Evolutionary conservation across 1,139 yeast species (phyloP).

Genomic region (Yamadazyma membranifaciens): DNA sequence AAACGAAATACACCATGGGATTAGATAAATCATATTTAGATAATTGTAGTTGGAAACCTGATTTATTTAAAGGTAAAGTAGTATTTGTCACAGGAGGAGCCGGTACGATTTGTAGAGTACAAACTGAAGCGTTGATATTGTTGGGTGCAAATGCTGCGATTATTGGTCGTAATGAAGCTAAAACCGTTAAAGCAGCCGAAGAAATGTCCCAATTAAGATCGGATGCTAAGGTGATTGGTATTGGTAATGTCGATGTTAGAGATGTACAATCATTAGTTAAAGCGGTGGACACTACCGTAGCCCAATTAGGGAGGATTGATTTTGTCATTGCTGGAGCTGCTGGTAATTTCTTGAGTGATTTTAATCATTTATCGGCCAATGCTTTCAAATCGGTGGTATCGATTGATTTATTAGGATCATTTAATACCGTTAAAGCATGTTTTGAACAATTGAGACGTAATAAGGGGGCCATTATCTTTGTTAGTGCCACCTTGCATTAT

Average conservation of each 20-base stretch:
- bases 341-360: slow-evolving; percentile 84
- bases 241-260: slow-evolving; percentile 79
- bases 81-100: slow-evolving; percentile 96
- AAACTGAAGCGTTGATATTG: slow-evolving; percentile 78
- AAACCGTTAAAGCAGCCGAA: slow-evolving; percentile 65
- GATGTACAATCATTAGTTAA: slow-evolving; percentile 52
- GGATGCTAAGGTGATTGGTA: slow-evolving; percentile 69
- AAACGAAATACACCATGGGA: neutral
- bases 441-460: slow-evolving; percentile 63
- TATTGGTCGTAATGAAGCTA: slow-evolving; percentile 71
- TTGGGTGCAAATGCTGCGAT: slow-evolving; percentile 89
- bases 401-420: slow-evolving; percentile 85
- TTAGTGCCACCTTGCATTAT: slow-evolving; percentile 90
- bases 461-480: slow-evolving; percentile 76
- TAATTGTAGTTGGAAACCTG: slow-evolving; percentile 40
- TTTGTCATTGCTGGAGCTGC: slow-evolving; percentile 96
- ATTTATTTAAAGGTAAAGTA: slow-evolving; percentile 77
- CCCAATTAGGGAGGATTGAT: slow-evolving; percentile 71
- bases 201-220: slow-evolving; percentile 60
- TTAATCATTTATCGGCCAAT: slow-evolving; percentile 75
- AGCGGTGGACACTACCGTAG: slow-evolving; percentile 69
- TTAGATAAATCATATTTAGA: slow-evolving; percentile 7
- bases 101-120: slow-evolving; percentile 90
- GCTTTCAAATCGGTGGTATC: slow-evolving; percentile 88
- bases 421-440: slow-evolving; percentile 83